phyloP scores from a whole-genome alignment of 2,329 filamentous ascomycete species.

The Metarhizium guizhouense region DNA sequence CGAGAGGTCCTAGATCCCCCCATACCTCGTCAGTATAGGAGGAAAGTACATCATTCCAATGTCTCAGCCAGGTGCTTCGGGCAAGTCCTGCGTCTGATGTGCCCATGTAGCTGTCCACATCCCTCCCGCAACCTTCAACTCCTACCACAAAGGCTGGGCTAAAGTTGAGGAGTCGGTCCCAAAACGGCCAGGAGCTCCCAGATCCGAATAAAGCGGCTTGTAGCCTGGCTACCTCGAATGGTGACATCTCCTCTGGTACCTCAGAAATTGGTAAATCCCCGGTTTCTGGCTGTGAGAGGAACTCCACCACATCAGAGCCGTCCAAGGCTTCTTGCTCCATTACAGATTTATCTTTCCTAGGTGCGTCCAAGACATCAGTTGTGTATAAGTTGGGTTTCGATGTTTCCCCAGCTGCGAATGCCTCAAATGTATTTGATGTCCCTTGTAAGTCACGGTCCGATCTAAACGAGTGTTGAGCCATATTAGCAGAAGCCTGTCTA shows the following conservation, averaged over 20 bases:
- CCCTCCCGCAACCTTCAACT: conserved; percentile 11
- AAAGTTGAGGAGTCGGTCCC: conserved; percentile 43
- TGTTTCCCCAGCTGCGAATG: not conserved
- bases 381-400: not conserved
- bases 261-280: conserved; percentile 14
- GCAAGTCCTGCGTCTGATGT: conserved; percentile 27
- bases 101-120: conserved; percentile 26
- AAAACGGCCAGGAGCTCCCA: conserved; percentile 13
- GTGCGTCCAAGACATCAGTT: not conserved
- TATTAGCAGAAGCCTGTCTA: not conserved
- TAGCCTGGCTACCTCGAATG: conserved; percentile 22
- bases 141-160: conserved; percentile 32
- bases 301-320: conserved; percentile 23
- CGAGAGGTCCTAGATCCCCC: conserved; percentile 51
- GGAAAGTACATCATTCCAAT: conserved; percentile 48
- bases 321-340: conserved; percentile 21
- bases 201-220: conserved; percentile 28
- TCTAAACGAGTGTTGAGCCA: not conserved
- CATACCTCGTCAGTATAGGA: conserved; percentile 58
- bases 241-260: conserved; percentile 14
- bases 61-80: conserved; percentile 37
- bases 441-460: not conserved
- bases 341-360: not conserved
- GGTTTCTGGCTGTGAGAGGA: conserved; percentile 23
- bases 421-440: not conserved